Evolutionary conservation across 2,329 filamentous ascomycete species (phyloP).

Genomic region (Penicillium sp.): DNA sequence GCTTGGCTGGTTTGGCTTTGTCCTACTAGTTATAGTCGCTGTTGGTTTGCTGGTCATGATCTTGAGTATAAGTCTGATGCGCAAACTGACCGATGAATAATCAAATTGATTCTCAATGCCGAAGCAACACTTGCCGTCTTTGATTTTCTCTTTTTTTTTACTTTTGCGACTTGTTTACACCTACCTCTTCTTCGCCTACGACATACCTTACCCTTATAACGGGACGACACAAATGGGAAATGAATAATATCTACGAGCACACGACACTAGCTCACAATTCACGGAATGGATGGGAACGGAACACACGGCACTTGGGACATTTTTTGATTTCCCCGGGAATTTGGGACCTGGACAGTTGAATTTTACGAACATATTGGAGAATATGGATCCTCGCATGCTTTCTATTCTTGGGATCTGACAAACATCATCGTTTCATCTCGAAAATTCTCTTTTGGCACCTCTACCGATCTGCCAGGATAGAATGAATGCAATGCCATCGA

Average conservation of each 20-base stretch:
- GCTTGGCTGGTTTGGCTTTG: slow-evolving; percentile 95
- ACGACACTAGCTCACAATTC: slow-evolving; percentile 12
- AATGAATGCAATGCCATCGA: background rate
- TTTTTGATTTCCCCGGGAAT: slow-evolving; percentile 9
- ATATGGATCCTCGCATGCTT: slow-evolving; percentile 9
- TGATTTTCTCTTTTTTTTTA: slow-evolving; percentile 12
- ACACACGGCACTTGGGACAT: slow-evolving; percentile 15
- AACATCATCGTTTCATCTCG: background rate
- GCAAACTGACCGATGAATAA: slow-evolving; percentile 51
- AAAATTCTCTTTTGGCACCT: background rate
- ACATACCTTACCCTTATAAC: slow-evolving; percentile 15
- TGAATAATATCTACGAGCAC: slow-evolving; percentile 24
- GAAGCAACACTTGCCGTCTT: background rate
- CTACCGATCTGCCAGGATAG: background rate
- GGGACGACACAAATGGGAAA: slow-evolving; percentile 25
- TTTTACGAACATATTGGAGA: slow-evolving; percentile 19
- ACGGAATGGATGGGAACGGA: slow-evolving; percentile 18
- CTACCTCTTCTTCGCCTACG: slow-evolving; percentile 7
- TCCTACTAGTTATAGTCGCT: slow-evolving; percentile 88
- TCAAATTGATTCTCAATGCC: background rate
- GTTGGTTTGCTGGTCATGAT: slow-evolving; percentile 96
- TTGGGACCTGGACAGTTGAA: slow-evolving; percentile 15
- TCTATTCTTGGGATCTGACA: background rate
- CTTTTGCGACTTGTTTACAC: slow-evolving; percentile 8
- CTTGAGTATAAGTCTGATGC: slow-evolving; percentile 79